Evolutionary conservation across 2,329 filamentous ascomycete species (phyloP), one percentile per base, ranked within the genome.

Genomic region (Trichoderma sp.): DNA sequence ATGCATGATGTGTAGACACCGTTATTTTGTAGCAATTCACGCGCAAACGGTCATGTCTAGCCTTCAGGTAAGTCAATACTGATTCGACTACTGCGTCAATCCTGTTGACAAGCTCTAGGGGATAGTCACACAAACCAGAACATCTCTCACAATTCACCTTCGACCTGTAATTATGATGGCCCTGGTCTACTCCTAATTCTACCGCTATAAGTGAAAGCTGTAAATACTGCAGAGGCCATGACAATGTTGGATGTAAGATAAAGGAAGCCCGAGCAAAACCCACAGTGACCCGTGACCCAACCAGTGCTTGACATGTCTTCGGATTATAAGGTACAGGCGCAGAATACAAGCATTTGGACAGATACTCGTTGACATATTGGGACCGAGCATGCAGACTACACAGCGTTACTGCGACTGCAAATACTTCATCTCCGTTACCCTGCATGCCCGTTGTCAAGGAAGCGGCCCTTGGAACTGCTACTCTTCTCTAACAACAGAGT

Each of bases 281-380:
- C 55, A n/a, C 24, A 26, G 30, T 26, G n/a, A 24, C 10, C n/a
- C 34, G n/a, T n/a, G 17, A 45, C 24, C 55, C 9, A 5, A 9
- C 15, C 45, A n/a, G 19, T 24, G 30, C 19, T 9, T 15, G 12
- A 24, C 14, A n/a, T 19, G 1, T 6, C n/a, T 30, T 5, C 10
- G 30, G 7, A 34, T n/a, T 1, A 14, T 51, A n/a, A n/a, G n/a
- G n/a, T n/a, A 19, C 4, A 19, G 2, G 12, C 3, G 12, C 12
- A 14, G 12, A 39, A 14, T 39, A 4, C 12, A 14, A 5, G 2
- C 9, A 34, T 10, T 12, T 19, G 4, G 12, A 19, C 5, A 5
- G 15, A n/a, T 1, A 9, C 3, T 30, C 3, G 5, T 34, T 7
- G 0, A 3, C n/a, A 3, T 0, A 34, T 12, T 12, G 26, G 0